Evolutionary conservation across 805 yeast genomes (phyloP), one percentile per base, ranked within the genome.

Genomic region (Candida rishiriensis): DNA sequence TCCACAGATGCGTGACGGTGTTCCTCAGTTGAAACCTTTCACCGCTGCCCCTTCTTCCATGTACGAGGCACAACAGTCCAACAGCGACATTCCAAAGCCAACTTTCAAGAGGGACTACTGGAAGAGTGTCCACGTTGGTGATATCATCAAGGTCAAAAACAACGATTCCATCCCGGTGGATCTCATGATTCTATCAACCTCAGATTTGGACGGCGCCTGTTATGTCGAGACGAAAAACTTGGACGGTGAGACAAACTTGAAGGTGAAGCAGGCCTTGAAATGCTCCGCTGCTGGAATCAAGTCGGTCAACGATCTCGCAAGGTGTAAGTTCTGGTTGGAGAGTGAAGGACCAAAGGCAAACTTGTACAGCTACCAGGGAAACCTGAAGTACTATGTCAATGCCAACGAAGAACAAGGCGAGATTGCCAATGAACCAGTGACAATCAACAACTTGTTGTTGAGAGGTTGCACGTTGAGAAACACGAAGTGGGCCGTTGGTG

Each of bases 321-420:
- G 71, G 54, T 66, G 78, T 41, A 72, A 71, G 50, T 84, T 84
- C 53, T 77, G 83, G 76, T 65, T 85, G n/a, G 88, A 85, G 52
- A 77, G 85, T 68, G 93, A 86, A 65, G 91, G 89, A 8, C 95
- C 95, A 13, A 88, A 85, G 61, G 76, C 89, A 1, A 85, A 84
- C 58, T 68, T 86, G 51, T 86, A 86, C 61, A 73, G 81, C 35
- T 86, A 85, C 56, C 86, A 84, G 60, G 95, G 93, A 51, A 83
- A 81, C 53, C 56, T 83, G 49, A 76, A 73, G 51, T 78, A 74
- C 43, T 57, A 57, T 42, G 64, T 58, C 17, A 57, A 57, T 41
- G 68, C 67, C 39, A 76, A 75, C 40, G 62, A 64, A 29, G 58
- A 59, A 15, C 29, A 45, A 3, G 61, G 60, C 29, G 69, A 68